Evolutionary conservation across 163 green algal species (phyloP), one percentile per base, ranked within the genome.

Genomic region (Scenedesmus sp.): DNA sequence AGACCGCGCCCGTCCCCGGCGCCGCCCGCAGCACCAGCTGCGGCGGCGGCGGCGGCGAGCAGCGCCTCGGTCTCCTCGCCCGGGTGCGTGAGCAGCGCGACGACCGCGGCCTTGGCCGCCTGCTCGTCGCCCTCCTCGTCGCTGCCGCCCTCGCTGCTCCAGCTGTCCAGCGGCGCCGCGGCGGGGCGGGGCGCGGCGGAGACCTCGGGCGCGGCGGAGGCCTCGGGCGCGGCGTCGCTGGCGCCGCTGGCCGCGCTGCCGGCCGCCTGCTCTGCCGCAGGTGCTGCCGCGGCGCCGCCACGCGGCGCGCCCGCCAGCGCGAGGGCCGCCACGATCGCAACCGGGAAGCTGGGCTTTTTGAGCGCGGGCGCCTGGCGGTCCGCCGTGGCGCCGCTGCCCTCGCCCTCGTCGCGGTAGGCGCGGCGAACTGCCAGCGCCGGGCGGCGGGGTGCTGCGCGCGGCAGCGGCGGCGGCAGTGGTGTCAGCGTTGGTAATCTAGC

Each of bases 81-180:
- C 20, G 71, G 71, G 29, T 79, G 71, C 51, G 36, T 22, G n/a
- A 79, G 57, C 29, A 79, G 71, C 39, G 60, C 54, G 18, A 70
- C 39, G 24, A 79, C 71, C 6, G 2, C 6, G 26, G 33, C 51
- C 60, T 79, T 70, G 26, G 71, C 57, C 20, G 34, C n/a, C 60
- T 70, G 39, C 29, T 70, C 44, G 28, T 79, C 71, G 2, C 17
- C 42, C 6, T 60, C 39, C 39, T 47, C 39, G 7, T 10, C 6
- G 39, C 7, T 42, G 26, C 57, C 44, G 57, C 28, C 7, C 14
- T 51, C 31, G 20, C n/a, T 18, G 14, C 70, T 29, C 22, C 57
- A 60, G 71, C 67, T 77, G 67, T 64, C 50, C 20, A 77, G 34
- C 6, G 67, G 50, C 33, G 33, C 60, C 17, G 17, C 7, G 31